Conservation (phyloP, 495 filamentous ascomycete genomes). For the Neurospora sp. region DNA sequence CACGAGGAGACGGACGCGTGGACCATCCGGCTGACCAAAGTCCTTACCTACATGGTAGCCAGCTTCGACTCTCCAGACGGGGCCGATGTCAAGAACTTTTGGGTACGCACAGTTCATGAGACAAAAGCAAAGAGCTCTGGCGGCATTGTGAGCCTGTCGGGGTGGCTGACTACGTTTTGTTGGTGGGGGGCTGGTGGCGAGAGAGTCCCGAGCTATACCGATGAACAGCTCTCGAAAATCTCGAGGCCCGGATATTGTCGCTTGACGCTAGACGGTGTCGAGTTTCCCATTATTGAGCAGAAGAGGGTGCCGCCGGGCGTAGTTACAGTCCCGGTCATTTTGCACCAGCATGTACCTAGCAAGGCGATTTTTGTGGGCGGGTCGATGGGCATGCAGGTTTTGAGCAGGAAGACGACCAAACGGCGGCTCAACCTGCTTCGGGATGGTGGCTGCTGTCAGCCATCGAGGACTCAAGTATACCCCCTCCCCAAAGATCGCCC, state of each 20-base stretch:
- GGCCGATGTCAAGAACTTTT: constrained; percentile 27
- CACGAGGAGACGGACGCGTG: constrained; percentile 22
- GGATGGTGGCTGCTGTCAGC: not conserved
- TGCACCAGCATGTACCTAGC: not conserved
- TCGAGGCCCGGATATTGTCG: not conserved
- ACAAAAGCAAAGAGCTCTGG: not conserved
- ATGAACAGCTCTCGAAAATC: not conserved
- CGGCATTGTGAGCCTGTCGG: not conserved
- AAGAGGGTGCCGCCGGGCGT: not conserved
- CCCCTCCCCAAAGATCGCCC: not conserved
- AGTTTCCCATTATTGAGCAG: not conserved
- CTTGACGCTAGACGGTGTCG: not conserved
- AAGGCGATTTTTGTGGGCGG: not conserved
- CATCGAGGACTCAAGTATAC: not conserved
- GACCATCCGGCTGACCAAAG: constrained; percentile 17
- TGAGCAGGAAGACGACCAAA: not conserved
- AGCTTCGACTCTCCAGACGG: constrained; percentile 28
- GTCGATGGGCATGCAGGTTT: not conserved
- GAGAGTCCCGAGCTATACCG: not conserved
- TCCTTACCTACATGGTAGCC: constrained; percentile 26
- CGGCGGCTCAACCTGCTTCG: not conserved
- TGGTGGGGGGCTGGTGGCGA: not conserved
- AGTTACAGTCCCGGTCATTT: not conserved
- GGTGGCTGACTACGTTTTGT: not conserved
- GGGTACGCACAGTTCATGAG: constrained; percentile 13